These are phyloP conservation scores for Curvularia lunata DNA, from an alignment of 2,329 filamentous ascomycete genomes.

Conservation along the genomic window DNA sequence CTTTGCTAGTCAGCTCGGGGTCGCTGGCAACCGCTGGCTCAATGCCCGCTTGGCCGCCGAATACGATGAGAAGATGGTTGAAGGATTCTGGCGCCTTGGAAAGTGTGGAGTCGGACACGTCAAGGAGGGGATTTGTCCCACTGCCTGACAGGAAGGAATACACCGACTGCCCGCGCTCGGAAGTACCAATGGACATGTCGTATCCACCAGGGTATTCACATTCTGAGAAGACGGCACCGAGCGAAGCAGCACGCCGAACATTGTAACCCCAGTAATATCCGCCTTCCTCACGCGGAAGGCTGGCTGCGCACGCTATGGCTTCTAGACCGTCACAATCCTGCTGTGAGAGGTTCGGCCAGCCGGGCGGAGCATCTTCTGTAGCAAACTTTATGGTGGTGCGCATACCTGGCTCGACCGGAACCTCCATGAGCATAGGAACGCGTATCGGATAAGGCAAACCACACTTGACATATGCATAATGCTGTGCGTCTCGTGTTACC, in stretches of 20 bases:
- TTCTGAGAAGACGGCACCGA: conserved; percentile 79
- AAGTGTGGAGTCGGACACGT: not conserved
- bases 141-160: conserved; percentile 41
- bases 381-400: conserved; percentile 75
- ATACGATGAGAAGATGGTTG: conserved; percentile 76
- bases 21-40: conserved; percentile 75
- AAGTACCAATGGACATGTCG: conserved; percentile 82
- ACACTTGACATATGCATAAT: conserved; percentile 56
- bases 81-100: conserved; percentile 54
- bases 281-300: conserved; percentile 71
- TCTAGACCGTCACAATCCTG: conserved; percentile 35
- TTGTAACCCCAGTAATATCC: conserved; percentile 90
- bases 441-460: conserved; percentile 57
- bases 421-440: conserved; percentile 57
- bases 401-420: conserved; percentile 68
- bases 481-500: conserved; percentile 10
- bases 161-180: conserved; percentile 70
- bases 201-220: conserved; percentile 77
- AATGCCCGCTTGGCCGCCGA: conserved; percentile 80
- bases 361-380: conserved; percentile 47
- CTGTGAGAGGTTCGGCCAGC: conserved; percentile 38
- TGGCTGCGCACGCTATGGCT: conserved; percentile 70
- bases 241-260: conserved; percentile 68
- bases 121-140: not conserved
- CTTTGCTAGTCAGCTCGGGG: conserved; percentile 64